Base-by-base conservation (phyloP, 2,329 filamentous ascomycete species). In the Lasiodiplodia theobromae region DNA sequence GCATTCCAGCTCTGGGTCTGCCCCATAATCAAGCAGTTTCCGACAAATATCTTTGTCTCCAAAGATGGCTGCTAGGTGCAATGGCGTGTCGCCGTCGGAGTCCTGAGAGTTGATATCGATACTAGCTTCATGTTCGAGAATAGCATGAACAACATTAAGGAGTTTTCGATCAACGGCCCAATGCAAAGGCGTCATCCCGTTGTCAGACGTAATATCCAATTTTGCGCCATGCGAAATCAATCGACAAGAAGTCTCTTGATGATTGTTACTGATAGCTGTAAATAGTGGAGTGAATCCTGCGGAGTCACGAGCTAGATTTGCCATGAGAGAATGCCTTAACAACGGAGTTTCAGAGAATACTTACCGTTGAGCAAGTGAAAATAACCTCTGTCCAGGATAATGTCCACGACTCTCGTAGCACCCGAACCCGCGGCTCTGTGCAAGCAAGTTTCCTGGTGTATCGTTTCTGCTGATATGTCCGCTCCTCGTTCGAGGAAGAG, bases 221-320 rank as follows among this genome's bases (percentile, higher is more conserved):
- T 53, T 31, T 5, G 21, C 23, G 16, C 21, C 25, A 8, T 0
- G 0, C 8, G 4, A 18, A 25, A 53, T 2, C 4, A 53, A 23
- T 23, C 2, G 51, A 28, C 3, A 25, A 18, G 25, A 4, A 18
- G 16, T 18, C 16, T 18, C 2, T 5, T 14, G 12, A 4, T 53
- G 1, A 2, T 3, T 1, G 1, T 0, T 0, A 0, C 12, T 2
- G 51, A 53, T 52, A 16, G 51, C 21, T 28, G 1, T 0, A 16
- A 2, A 31, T 3, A 31, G 7, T 8, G 51, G 51, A 8, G 11
- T 16, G 4, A 1, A 0, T 18, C 51, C 51, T 0, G 31, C 2
- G 5, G 11, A 1, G 3, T 31, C 3, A 1, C 14, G 11, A 53
- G 14, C 51, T 53, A 14, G 6, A 1, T n/a, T n/a, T n/a, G n/a